These are phyloP conservation scores for Colletotrichum cereale DNA, from an alignment of 2,329 filamentous ascomycete genomes.

Conservation along the genomic window DNA sequence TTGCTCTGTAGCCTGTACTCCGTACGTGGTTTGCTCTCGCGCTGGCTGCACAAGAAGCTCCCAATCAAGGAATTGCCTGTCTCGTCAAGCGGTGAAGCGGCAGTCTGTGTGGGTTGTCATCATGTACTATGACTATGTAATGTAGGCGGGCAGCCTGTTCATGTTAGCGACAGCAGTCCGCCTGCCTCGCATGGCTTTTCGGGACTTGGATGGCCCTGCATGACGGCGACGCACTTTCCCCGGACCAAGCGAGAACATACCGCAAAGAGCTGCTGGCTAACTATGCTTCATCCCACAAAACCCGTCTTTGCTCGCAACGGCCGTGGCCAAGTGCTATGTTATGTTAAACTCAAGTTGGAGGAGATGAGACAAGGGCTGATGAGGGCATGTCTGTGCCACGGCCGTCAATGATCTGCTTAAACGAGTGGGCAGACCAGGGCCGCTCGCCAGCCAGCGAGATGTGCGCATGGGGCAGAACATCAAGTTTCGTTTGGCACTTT, in stretches of 20 bases:
- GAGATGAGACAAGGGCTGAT: neutral
- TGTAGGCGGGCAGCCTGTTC: constrained; percentile 11
- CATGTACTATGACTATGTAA: neutral
- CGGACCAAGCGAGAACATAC: constrained; percentile 19
- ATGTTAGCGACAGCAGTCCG: constrained; percentile 28
- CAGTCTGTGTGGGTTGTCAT: constrained; percentile 19
- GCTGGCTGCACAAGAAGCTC: constrained; percentile 14
- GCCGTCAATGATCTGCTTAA: constrained; percentile 30
- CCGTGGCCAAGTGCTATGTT: neutral
- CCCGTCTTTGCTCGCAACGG: neutral
- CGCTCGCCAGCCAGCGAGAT: constrained; percentile 21
- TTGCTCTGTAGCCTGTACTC: constrained; percentile 19
- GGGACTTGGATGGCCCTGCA: constrained; percentile 37
- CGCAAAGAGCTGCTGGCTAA: constrained; percentile 6
- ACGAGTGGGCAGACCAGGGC: constrained; percentile 29
- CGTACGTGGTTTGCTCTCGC: constrained; percentile 19
- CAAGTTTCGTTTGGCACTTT: constrained; percentile 24
- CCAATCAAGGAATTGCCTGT: constrained; percentile 36
- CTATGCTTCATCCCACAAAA: neutral
- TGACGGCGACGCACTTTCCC: constrained; percentile 22
- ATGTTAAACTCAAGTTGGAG: neutral
- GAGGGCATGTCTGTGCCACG: constrained; percentile 34
- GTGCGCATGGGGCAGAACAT: constrained; percentile 25
- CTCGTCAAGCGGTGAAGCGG: constrained; percentile 34
- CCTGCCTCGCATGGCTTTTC: constrained; percentile 29